Percentiles rank a stretch among this genome's conserved stretches.
These are phyloP conservation scores for Podospora tetraspora DNA, from an alignment of 495 filamentous ascomycete species.

Conservation along the genomic window DNA sequence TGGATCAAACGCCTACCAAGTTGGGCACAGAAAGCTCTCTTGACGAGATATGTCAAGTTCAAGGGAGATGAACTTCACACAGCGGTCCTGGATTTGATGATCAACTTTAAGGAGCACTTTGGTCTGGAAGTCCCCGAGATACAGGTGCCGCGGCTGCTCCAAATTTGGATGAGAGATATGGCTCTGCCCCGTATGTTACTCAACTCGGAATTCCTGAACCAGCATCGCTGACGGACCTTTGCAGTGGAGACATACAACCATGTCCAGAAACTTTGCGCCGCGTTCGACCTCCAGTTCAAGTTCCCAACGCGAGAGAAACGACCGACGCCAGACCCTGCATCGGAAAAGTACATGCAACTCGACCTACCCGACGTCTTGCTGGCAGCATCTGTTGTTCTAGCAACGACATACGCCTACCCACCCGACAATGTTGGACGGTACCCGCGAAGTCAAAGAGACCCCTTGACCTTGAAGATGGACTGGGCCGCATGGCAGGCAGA, in stretches of 20 bases:
- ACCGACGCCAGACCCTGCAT: constrained; percentile 10
- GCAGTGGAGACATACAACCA: constrained; percentile 58
- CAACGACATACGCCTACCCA: constrained; percentile 72
- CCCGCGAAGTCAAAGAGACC: constrained; percentile 53
- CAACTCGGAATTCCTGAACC: background rate
- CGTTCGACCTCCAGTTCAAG: constrained; percentile 53
- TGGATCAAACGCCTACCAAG: constrained; percentile 60
- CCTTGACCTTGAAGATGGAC: constrained; percentile 56
- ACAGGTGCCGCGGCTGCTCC: constrained; percentile 61
- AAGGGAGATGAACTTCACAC: constrained; percentile 57
- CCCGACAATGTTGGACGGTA: constrained; percentile 59
- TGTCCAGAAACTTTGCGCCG: constrained; percentile 51
- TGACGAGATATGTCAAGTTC: constrained; percentile 42
- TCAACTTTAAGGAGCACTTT: constrained; percentile 62
- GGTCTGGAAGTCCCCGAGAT: constrained; percentile 66
- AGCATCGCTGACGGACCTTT: constrained; percentile 28
- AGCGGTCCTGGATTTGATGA: constrained; percentile 52
- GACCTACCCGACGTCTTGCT: constrained; percentile 68
- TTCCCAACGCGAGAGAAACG: constrained; percentile 40
- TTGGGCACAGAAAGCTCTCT: constrained; percentile 52
- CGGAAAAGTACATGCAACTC: constrained; percentile 19
- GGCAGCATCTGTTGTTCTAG: constrained; percentile 65
- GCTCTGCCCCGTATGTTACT: constrained; percentile 64
- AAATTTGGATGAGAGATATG: constrained; percentile 65
- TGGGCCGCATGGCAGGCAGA: constrained; percentile 66